Evolutionary conservation across 2,329 filamentous ascomycete genomes (phyloP), one percentile per base, ranked within the genome.

Genomic region (Ascochyta fabae): DNA sequence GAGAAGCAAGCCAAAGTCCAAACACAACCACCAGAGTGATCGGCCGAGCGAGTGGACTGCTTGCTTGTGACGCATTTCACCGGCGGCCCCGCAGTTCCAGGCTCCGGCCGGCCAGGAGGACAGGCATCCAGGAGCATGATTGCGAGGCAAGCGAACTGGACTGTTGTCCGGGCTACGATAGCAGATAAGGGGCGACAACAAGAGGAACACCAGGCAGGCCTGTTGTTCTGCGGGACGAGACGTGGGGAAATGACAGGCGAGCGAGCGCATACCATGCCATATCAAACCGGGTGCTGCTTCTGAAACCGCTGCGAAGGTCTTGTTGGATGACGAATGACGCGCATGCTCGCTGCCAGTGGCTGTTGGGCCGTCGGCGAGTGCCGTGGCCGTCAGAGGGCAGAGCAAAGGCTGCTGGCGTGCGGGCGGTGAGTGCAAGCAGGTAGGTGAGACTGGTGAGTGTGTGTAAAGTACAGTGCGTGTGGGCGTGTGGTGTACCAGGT

Each of bases 221-320:
- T 44, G 50, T 35, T 41, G 40, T 49, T 39, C 44, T 53, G 43
- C 42, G 38, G 55, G 43, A 51, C 31, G 31, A 45, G 38, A 19
- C 40, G 43, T 50, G 49, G 55, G 56, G 56, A 58, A 55, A 54
- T 45, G 51, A 48, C 52, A 55, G 56, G 56, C 43, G 41, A 49
- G 27, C 35, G 40, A 10, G 38, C 8, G 43, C 38, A 48, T 40
- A 44, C 51, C 41, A 38, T 48, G 34, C 41, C 24, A 48, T 40
- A 44, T 54, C 41, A 38, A 53, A 34, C 41, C 24, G 23, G 41
- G 31, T 40, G 36, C 12, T 39, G 36, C 24, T n/a, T 38, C 53
- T 51, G 53, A 56, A 56, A 56, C 53, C n/a, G 36, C 15, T 39
- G 36, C 39, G 26, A 42, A 27, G 48, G 27, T 44, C 38, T 26